Percentiles rank a stretch among this genome's conserved stretches.
These are phyloP conservation scores for Begonia masoniana DNA, from an alignment of 306 rosid genomes.

Conservation along the genomic window DNA sequence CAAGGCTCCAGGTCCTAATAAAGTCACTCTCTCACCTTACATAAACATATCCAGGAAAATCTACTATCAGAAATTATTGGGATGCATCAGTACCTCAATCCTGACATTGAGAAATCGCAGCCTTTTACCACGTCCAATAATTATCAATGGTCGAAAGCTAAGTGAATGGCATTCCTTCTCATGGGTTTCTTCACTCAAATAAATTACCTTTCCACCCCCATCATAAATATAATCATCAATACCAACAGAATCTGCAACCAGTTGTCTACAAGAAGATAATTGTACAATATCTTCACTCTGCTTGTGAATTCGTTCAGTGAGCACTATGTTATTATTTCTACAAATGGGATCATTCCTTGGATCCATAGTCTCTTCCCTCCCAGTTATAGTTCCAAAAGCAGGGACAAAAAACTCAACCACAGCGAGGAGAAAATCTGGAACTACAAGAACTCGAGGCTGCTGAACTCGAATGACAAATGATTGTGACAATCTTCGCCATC, in stretches of 20 bases:
- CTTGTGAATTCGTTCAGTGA: conserved; percentile 51
- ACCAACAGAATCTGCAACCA: conserved; percentile 61
- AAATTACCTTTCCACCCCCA: conserved; percentile 83
- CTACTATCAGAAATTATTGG: conserved; percentile 1
- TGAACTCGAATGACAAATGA: conserved; percentile 83
- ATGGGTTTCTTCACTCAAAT: conserved; percentile 55
- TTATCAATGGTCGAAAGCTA: conserved; percentile 60
- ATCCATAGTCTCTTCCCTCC: conserved; percentile 88
- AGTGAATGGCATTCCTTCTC: conserved; percentile 33
- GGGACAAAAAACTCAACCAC: conserved; percentile 95
- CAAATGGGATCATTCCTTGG: conserved; percentile 74
- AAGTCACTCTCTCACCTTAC: too few relatives aligned
- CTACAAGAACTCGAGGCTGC: conserved; percentile 94
- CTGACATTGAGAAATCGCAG: conserved; percentile 81
- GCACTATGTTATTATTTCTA: conserved; percentile 43
- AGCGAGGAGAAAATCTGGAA: conserved; percentile 95
- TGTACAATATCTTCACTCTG: conserved; percentile 75
- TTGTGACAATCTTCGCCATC: conserved; percentile 72
- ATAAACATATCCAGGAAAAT: too few relatives aligned
- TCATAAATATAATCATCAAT: conserved; percentile 78
- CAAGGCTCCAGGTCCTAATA: too few relatives aligned
- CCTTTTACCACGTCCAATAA: conserved; percentile 76
- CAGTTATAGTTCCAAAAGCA: conserved; percentile 73
- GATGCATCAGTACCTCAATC: conserved; percentile 60
- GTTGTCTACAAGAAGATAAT: conserved; percentile 70